These are phyloP conservation scores for Auricularia auricula-judae DNA, from an alignment of 768 basidiomycete genomes.

Conservation along the genomic window DNA sequence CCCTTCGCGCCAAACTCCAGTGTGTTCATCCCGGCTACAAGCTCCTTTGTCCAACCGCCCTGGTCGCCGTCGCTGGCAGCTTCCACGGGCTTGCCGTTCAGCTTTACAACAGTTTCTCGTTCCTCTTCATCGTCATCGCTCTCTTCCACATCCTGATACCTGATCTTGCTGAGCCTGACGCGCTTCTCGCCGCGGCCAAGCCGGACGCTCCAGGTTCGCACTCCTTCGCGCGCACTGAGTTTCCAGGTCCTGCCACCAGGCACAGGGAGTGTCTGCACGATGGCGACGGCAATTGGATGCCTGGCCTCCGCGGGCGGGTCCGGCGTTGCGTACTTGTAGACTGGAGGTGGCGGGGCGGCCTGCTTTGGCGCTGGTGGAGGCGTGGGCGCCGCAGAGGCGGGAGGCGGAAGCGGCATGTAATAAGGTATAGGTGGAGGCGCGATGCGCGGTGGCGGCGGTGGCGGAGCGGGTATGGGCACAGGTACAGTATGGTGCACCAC, in stretches of 20 bases:
- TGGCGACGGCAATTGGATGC: slow-evolving; percentile 19
- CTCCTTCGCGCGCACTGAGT: slow-evolving; percentile 59
- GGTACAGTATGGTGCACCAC: neutral
- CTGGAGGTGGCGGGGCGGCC: slow-evolving; percentile 14
- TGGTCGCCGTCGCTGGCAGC: slow-evolving; percentile 35
- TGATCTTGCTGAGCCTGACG: slow-evolving; percentile 42
- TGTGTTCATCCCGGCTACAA: slow-evolving; percentile 47
- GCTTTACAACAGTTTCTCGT: neutral
- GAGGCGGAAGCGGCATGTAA: slow-evolving; percentile 2
- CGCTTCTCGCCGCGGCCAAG: slow-evolving; percentile 46
- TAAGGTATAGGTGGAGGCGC: neutral
- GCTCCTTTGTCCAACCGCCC: slow-evolving; percentile 50
- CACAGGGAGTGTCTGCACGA: slow-evolving; percentile 12
- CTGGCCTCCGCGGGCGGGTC: slow-evolving; percentile 47
- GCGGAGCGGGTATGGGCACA: neutral
- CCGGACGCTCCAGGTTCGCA: slow-evolving; percentile 61
- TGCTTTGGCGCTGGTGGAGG: slow-evolving; percentile 14
- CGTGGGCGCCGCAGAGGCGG: slow-evolving; percentile 1
- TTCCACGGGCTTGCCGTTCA: slow-evolving; percentile 3
- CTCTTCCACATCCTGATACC: slow-evolving; percentile 5
- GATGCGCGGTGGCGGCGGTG: neutral
- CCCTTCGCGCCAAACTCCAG: slow-evolving; percentile 67
- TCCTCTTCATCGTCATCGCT: slow-evolving; percentile 8
- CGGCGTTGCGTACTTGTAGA: slow-evolving; percentile 13
- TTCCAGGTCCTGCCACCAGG: slow-evolving; percentile 37